Conservation (phyloP, 2,329 filamentous ascomycete species). For the Aspergillus aculeatus region DNA sequence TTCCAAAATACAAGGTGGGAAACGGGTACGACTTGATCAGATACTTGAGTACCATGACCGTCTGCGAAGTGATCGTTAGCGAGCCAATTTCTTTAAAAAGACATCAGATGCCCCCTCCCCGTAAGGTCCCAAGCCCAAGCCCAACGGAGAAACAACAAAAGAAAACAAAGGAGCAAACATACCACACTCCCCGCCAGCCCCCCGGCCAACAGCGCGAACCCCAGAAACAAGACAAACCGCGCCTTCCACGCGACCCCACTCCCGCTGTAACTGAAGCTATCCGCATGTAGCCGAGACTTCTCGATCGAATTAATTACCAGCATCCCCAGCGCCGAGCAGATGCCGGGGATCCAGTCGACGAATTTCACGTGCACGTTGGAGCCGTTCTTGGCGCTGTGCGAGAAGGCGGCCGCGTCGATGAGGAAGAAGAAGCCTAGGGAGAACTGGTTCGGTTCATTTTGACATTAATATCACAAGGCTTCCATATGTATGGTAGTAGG, state of each 20-base stretch:
- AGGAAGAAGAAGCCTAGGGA: conserved; percentile 69
- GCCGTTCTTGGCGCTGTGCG: conserved; percentile 61
- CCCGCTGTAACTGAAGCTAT: conserved; percentile 64
- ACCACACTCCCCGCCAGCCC: conserved; percentile 65
- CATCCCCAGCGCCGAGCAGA: conserved; percentile 69
- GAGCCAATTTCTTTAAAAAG: neutral
- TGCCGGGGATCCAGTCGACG: conserved; percentile 70
- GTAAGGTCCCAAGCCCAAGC: neutral
- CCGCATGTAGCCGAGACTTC: conserved; percentile 63
- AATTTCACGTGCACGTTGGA: conserved; percentile 65
- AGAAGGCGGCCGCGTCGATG: conserved; percentile 65
- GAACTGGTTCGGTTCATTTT: conserved; percentile 52
- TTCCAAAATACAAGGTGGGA: conserved; percentile 65
- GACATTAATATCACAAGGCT: neutral
- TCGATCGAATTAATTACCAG: conserved; percentile 72
- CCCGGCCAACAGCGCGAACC: conserved; percentile 67
- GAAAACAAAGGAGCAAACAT: conserved; percentile 26
- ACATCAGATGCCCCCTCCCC: neutral
- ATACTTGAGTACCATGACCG: conserved; percentile 68
- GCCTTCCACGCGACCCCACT: conserved; percentile 70
- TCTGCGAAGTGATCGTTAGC: conserved; percentile 35
- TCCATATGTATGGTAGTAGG: too few relatives aligned
- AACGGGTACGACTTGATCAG: conserved; percentile 59
- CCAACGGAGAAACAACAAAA: neutral
- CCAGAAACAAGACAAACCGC: conserved; percentile 65